Base-by-base conservation (phyloP, 2,329 filamentous ascomycete species). In the Fusarium goolgardi region DNA sequence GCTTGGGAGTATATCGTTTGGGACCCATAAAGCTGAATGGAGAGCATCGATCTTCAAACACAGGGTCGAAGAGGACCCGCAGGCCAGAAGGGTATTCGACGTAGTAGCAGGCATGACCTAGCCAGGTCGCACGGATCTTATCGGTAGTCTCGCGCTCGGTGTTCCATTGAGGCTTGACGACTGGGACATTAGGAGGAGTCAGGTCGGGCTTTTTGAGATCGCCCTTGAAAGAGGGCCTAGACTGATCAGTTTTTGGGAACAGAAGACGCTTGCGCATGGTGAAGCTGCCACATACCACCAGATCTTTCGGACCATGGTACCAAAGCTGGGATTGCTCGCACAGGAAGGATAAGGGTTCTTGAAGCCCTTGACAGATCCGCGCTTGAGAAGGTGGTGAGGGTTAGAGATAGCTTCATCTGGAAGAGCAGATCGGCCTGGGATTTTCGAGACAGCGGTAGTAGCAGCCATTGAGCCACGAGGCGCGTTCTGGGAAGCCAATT, bases 61-160 rank as follows among this genome's bases (percentile, higher is more conserved):
- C 94, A 2, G 95, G 95, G 75, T 97, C 95, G 77, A 97, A 97
- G 5, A 98, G 86, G 5, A 97, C 93, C 55, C 95, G 89, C 54
- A 98, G 83, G 1, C 95, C 95, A 16, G 87, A 86, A 3, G 94
- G 93, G 73, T 94, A 97, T 78, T 97, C 95, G 71, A 97, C 88
- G 74, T 93, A 94, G 81, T 94, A 97, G 81, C 94, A 97, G 5
- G 95, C 94, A 78, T 98, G 95, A 35, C 95, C 95, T 4, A 98
- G 88, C 95, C 95, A 97, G 40, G 95, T 98, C 34, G 94, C 92
- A 55, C 94, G 89, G 25, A 98, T 85, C 40, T 86, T 83, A 20
- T 78, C 73, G 15, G 80, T 80, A 15, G 85, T 86, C 6, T 84
- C 79, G 55, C 92, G 87, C 16, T 81, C 81, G 2, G 87, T 79